Base-by-base conservation (phyloP, 2,329 filamentous ascomycete genomes). In the Aspergillus novofumigatus region DNA sequence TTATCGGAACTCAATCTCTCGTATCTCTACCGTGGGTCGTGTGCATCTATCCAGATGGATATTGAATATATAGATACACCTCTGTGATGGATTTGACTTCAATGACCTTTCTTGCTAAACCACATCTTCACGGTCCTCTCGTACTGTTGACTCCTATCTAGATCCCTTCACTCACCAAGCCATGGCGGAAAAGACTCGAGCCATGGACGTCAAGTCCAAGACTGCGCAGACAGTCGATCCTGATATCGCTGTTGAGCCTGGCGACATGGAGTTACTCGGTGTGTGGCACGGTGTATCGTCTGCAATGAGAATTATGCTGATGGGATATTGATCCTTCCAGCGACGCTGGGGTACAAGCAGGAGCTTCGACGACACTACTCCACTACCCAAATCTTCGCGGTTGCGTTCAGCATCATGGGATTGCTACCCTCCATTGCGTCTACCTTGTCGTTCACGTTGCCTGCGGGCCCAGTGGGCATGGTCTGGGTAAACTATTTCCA, bases 291-390 rank as follows among this genome's bases (percentile, higher is more conserved):
- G 20, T 38, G 21, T 28, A 42, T 17, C 25, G 17, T 20, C 21
- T 17, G 17, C 11, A 28, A 52, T 20, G 10, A 28, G 17, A 6
- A 14, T 26, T 26, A 42, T 53, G 45, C 60, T 45, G n/a, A 26
- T 26, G 35, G 35, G 28, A 23, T 7, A 32, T 23, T 3, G 42
- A 20, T 23, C 9, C 42, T 47, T 14, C 21, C 28, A 74, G 72
- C 72, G 20, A 64, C 60, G 11, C 63, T 76, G 65, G 72, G 78
- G 1, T 83, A 82, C 70, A 82, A 86, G 66, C 83, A 86, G 69
- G 84, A 87, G 65, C 74, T 86, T 32, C 78, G 80, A 49, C 77
- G 84, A 25, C 85, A 85, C 62, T 86, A 86, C 64, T 81, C 81
- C 3, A 83, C 83, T 58, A 74, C 84, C 20, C 82, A 86, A 65